Evolutionary conservation across 176 grass and related monocot genomes (phyloP).

Genomic region (Thinopyrum elongatum): DNA sequence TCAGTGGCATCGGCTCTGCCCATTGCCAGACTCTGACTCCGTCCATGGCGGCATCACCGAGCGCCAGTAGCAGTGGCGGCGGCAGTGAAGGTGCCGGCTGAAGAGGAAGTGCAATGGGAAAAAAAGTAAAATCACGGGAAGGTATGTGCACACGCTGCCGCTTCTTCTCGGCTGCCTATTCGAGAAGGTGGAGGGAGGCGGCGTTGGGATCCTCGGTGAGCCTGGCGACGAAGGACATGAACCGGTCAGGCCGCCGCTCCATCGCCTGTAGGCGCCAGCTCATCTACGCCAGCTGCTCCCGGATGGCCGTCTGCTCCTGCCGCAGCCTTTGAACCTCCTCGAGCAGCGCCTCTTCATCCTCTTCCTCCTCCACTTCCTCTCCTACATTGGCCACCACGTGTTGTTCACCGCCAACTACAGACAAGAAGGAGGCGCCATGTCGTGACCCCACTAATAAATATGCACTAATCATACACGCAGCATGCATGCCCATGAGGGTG

Average conservation of each 20-base stretch:
- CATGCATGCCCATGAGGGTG: background rate
- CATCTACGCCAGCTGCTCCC: conserved; percentile 56
- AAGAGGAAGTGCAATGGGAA: background rate
- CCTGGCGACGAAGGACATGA: conserved; percentile 58
- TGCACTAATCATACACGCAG: conserved; percentile 16
- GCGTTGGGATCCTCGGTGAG: conserved; percentile 47
- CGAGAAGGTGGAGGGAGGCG: conserved; percentile 34
- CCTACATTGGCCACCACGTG: background rate
- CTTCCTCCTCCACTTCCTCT: background rate
- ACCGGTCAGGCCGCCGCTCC: conserved; percentile 50
- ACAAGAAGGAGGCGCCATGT: background rate
- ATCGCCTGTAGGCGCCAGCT: conserved; percentile 50
- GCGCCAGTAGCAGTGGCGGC: background rate
- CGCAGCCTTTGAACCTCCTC: conserved; percentile 47
- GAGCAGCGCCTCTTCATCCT: conserved; percentile 9
- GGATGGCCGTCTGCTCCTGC: conserved; percentile 53
- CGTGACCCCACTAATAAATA: too few relatives aligned
- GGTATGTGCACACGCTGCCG: conserved; percentile 7
- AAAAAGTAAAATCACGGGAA: background rate
- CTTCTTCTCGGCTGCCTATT: conserved; percentile 44
- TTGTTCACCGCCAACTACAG: background rate
- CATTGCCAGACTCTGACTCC: background rate
- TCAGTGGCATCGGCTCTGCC: conserved; percentile 23
- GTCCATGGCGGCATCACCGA: conserved; percentile 1
- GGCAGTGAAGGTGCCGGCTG: background rate